These are phyloP conservation scores for Coemansia javaensis DNA, from an alignment of 192 early-diverging fungal genomes.

Conservation along the genomic window DNA sequence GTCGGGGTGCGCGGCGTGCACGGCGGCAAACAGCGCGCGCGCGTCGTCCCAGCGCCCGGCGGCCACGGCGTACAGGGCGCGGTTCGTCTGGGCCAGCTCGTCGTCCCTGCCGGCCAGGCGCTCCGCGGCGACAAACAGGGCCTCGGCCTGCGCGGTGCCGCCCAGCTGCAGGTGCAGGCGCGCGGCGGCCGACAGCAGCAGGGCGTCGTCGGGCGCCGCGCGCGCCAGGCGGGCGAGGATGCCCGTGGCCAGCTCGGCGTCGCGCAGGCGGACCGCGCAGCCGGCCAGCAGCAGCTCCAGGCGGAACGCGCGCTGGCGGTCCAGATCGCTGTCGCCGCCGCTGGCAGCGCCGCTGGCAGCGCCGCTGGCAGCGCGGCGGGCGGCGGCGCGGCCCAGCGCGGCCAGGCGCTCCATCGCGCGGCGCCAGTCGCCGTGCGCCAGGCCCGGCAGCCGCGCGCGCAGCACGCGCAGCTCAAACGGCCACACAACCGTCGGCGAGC, in stretches of 20 bases:
- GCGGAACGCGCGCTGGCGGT: conserved; percentile 12
- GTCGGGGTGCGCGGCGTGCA: conserved; percentile 5
- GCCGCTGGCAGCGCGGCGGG: background rate
- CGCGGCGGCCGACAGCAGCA: conserved; percentile 24
- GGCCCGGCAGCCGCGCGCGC: conserved; percentile 18
- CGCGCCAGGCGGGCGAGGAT: conserved; percentile 4
- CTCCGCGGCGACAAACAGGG: conserved; percentile 19
- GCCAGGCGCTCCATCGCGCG: conserved; percentile 13
- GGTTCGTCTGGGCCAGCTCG: conserved; percentile 24
- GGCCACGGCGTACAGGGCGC: conserved; percentile 32
- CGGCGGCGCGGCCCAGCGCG: conserved; percentile 23
- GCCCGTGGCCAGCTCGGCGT: conserved; percentile 8
- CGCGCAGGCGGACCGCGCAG: conserved; percentile 9
- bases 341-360: conserved; percentile 4
- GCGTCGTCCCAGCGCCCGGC: conserved; percentile 30
- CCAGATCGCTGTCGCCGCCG: background rate
- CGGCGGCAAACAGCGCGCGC: conserved; percentile 11
- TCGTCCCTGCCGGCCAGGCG: conserved; percentile 7
- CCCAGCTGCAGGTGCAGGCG: conserved; percentile 40
- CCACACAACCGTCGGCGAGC: conserved; percentile 12
- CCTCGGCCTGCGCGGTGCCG: conserved; percentile 13
- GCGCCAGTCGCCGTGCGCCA: conserved; percentile 8
- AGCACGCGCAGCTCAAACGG: conserved; percentile 42
- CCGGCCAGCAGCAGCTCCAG: conserved; percentile 14
- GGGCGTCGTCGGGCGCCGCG: conserved; percentile 7